Base-by-base conservation (phyloP, 805 yeast genomes). In the Danielozyma ontarioensis region DNA sequence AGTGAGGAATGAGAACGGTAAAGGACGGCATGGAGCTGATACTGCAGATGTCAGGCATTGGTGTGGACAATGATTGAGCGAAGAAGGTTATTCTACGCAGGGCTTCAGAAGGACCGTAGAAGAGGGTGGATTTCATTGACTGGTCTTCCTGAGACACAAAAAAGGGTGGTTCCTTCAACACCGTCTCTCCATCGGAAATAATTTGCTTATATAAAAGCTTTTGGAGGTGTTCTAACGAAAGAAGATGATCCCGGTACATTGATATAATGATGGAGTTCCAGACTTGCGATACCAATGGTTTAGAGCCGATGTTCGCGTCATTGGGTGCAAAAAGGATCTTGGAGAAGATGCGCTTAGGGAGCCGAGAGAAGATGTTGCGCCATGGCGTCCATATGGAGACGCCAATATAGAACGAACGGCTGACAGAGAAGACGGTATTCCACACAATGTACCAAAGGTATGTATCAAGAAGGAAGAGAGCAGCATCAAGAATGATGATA, bases 381-480 rank as follows among this genome's bases (percentile, higher is more conserved):
- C 95, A 85, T 0, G 95, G 95, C 2, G 93, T 83, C 82, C 90
- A 80, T 8, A 85, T 78, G 0, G 94, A 83, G 4, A 83, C 79
- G 1, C 95, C 95, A 40, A 80, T 68, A 27, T 80, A 76, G 42
- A 80, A 70, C 0, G 93, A 81, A 4, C 84, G 63, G 34, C 79
- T 69, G 4, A 84, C 80, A 0, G 94, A 84, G 36, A 83, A 80
- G 0, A 74, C 49, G 0, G 93, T 80, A 48, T 80, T 84, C 76
- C 90, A 82, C 25, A 85, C 68, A 36, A 85, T 84, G 46, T 83
- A 85, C 95, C 95, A 85, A 13, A 85, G 60, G 46, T 85, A 85
- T 0, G 95, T 84, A 45, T 85, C 95, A 35, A 85, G 68, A 44
- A 83, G 82, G 54, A 84, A 85, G 27, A 85, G 59, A 0, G 80